Evolutionary conservation across 2,329 filamentous ascomycete genomes (phyloP), one percentile per base, ranked within the genome.

Genomic region (Aspergillus cejpii): DNA sequence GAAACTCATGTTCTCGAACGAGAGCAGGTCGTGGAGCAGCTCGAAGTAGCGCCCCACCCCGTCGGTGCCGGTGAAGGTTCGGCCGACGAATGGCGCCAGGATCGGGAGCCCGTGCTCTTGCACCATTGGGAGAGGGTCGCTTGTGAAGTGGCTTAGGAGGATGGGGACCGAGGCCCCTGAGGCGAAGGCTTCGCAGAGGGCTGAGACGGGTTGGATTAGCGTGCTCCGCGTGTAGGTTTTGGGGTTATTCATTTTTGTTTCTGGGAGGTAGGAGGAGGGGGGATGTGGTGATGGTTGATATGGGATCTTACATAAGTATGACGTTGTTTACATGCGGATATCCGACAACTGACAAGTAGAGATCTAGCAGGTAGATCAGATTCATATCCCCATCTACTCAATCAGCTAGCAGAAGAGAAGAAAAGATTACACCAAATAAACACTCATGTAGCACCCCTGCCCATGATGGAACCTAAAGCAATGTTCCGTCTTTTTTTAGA

Each of bases 61-160:
- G 10, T 62, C 54, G 3, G 41, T 41, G 28, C 69, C 69, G 10
- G 52, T 62, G 51, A 69, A 71, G n/a, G 60, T 54, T 11, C 65
- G 66, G 24, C 69, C 68, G 3, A 72, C 54, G 53, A 71, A 72
- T 2, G 69, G 69, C 3, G 68, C 65, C 15, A 70, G 57, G n/a
- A 55, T 40, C 1, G 57, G 53, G 20, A 67, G 63, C n/a, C 69
- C 69, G 53, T 71, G 64, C 50, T 72, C 69, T 47, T 67, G 54
- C 34, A 58, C 60, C 26, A 54, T 42, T 1, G 57, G 60, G 17
- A 40, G 41, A 2, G 62, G 57, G 8, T 45, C 23, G 1, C 52
- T 54, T 12, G 64, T 68, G 57, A 69, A 70, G 45, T 64, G 56
- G 39, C 60, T 49, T 38, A 68, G 57, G 41, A 68, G 54, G 6